Conservation (phyloP, 2,329 filamentous ascomycete species). For the Pleurostoma richardsiae region DNA sequence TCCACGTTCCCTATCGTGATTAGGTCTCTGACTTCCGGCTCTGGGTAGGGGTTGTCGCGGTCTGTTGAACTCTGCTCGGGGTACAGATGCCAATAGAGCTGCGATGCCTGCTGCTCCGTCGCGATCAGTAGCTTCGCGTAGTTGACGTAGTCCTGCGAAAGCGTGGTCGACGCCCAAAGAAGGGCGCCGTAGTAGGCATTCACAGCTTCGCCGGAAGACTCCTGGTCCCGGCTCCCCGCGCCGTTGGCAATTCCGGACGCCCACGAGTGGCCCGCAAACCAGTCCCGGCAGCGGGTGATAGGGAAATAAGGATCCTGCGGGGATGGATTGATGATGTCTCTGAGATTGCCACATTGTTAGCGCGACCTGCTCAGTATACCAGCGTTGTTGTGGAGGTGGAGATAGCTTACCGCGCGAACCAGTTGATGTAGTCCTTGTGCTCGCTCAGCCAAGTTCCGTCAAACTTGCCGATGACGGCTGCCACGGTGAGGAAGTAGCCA, state of each 20-base stretch:
- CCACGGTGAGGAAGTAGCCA: slow-evolving; percentile 17
- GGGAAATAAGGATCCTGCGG: slow-evolving; percentile 19
- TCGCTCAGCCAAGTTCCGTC: slow-evolving; percentile 14
- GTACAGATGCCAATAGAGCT: slow-evolving; percentile 17
- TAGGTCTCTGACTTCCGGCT: slow-evolving; percentile 9
- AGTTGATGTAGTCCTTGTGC: slow-evolving; percentile 17
- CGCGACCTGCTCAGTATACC: too few species aligned
- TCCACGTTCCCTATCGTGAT: slow-evolving; percentile 15
- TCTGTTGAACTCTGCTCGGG: slow-evolving; percentile 10
- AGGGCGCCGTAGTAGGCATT: slow-evolving; percentile 18
- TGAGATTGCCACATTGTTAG: neutral
- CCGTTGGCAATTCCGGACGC: slow-evolving; percentile 18
- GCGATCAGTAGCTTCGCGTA: slow-evolving; percentile 17
- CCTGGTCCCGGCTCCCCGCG: slow-evolving; percentile 18
- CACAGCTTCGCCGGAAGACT: slow-evolving; percentile 17
- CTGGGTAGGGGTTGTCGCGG: slow-evolving; percentile 16
- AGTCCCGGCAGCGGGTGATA: slow-evolving; percentile 17
- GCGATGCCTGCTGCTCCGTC: slow-evolving; percentile 13
- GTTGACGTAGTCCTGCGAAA: slow-evolving; percentile 15
- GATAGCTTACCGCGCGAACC: slow-evolving; percentile 11
- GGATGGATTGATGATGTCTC: slow-evolving; percentile 19
- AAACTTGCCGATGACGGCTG: slow-evolving; percentile 18
- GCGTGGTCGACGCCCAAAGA: slow-evolving; percentile 16
- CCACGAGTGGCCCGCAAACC: slow-evolving; percentile 21
- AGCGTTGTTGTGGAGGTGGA: neutral